These are phyloP conservation scores for Puccinia coronata DNA, from an alignment of 1,284 basidiomycete genomes.

Conservation along the genomic window DNA sequence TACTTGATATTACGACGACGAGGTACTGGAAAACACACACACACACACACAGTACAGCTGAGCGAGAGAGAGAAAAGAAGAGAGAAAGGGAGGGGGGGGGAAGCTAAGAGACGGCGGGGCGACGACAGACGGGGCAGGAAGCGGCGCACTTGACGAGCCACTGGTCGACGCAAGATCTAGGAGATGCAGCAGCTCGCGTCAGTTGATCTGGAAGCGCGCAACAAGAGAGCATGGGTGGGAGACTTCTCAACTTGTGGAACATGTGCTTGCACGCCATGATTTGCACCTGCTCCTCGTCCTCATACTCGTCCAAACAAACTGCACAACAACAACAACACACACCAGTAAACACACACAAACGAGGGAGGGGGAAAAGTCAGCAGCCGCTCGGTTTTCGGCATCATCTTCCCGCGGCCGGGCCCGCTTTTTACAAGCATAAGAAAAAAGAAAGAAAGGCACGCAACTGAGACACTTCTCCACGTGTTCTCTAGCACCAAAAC, in stretches of 20 bases:
- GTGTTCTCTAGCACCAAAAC: constrained; percentile 14
- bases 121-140: constrained; percentile 22
- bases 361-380: too few relatives aligned
- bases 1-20: too few relatives aligned
- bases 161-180: constrained; percentile 14
- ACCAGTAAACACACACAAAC: too few relatives aligned
- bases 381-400: too few relatives aligned
- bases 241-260: constrained; percentile 17
- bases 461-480: constrained; percentile 26
- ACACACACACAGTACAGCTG: too few relatives aligned
- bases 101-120: neutral
- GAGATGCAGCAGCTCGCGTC: neutral
- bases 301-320: constrained; percentile 26
- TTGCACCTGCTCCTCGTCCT: neutral
- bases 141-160: constrained; percentile 11
- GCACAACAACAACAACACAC: too few relatives aligned
- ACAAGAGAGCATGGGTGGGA: neutral
- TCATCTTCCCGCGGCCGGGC: too few relatives aligned
- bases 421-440: neutral
- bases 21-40: too few relatives aligned
- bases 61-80: too few relatives aligned
- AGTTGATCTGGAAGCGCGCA: neutral
- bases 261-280: constrained; percentile 18
- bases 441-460: neutral
- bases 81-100: too few relatives aligned